A percentile compares a stretch with the other conserved stretches of the same genome.
Evolutionary conservation across 352 stramenopile species (phyloP).

Genomic region (Phytophthora hibernalis): DNA sequence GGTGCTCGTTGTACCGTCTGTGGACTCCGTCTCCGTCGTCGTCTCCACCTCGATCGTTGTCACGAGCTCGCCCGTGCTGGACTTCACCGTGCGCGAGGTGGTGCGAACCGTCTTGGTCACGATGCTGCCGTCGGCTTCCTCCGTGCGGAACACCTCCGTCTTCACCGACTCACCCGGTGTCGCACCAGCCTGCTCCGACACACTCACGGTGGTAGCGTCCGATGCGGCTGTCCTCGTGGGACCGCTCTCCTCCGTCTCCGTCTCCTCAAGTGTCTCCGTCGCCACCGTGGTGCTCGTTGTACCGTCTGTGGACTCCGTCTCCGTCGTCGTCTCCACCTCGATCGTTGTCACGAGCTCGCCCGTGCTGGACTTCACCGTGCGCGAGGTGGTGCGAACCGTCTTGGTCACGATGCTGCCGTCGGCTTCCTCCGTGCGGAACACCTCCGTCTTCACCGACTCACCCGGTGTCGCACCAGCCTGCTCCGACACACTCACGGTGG

Average conservation of each 20-base stretch:
- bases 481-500: neutral
- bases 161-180: neutral
- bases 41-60: neutral
- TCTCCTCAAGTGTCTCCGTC: neutral
- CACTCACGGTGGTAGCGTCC: neutral
- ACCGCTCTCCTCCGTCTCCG: neutral
- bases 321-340: neutral
- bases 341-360: neutral
- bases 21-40: neutral
- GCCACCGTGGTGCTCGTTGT: neutral
- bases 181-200: neutral
- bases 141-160: neutral
- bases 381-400: neutral
- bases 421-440: neutral
- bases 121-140: neutral
- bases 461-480: neutral
- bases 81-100: no score
- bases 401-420: neutral
- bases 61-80: neutral
- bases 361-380: neutral
- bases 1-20: neutral
- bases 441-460: neutral
- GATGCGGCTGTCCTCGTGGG: neutral
- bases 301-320: neutral
- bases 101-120: neutral